A percentile compares a stretch with the other conserved stretches of the same genome.
Evolutionary conservation across 2,329 filamentous ascomycete genomes (phyloP).

Genomic region (Claviceps spartinae): DNA sequence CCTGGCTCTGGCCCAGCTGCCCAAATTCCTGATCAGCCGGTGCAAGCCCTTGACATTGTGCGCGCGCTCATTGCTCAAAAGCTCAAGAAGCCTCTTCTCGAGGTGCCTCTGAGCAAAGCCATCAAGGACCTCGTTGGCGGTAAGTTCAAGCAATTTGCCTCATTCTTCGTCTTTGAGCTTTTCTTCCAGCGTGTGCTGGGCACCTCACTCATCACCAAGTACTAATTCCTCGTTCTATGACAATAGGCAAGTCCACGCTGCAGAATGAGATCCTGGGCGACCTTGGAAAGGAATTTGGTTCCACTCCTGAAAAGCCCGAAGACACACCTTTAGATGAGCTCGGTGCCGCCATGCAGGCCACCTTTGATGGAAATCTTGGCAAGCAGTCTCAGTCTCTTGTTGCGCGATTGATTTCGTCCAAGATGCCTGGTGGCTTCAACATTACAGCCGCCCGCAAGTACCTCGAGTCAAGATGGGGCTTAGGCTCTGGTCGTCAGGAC

Average conservation of each 20-base stretch:
- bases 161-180: not conserved
- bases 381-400: slow-evolving; percentile 92
- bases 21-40: slow-evolving; percentile 72
- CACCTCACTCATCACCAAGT: not conserved
- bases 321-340: slow-evolving; percentile 94
- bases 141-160: slow-evolving; percentile 32
- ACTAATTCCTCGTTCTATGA: slow-evolving; percentile 5
- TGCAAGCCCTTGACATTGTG: slow-evolving; percentile 80
- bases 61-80: slow-evolving; percentile 88
- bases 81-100: slow-evolving; percentile 82
- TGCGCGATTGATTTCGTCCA: slow-evolving; percentile 89
- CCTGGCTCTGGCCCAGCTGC: slow-evolving; percentile 75
- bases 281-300: slow-evolving; percentile 94
- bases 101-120: slow-evolving; percentile 87
- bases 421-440: slow-evolving; percentile 99
- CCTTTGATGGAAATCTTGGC: slow-evolving; percentile 96
- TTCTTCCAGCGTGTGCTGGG: not conserved
- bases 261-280: slow-evolving; percentile 98
- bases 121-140: slow-evolving; percentile 98
- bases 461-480: slow-evolving; percentile 83
- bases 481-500: slow-evolving; percentile 78
- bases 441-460: slow-evolving; percentile 94
- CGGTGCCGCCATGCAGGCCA: slow-evolving; percentile 87
- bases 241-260: slow-evolving; percentile 83
- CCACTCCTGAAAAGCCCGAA: slow-evolving; percentile 95